Percentiles rank a stretch among this genome's conserved stretches.
phyloP scores from a whole-genome alignment of 2,329 filamentous ascomycete genomes.

The Penicillium nordicum region DNA sequence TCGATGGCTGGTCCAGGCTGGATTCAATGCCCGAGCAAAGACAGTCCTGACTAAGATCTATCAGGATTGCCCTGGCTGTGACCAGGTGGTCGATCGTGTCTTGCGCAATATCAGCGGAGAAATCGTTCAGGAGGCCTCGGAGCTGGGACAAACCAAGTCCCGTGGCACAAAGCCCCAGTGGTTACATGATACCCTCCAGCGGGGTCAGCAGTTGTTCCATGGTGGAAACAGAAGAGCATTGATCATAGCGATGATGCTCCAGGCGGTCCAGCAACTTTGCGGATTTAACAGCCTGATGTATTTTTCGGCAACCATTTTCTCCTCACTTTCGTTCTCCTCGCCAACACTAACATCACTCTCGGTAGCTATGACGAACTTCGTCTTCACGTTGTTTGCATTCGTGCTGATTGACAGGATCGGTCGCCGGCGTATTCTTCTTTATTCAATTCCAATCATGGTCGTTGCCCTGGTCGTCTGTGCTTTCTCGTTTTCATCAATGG shows the following conservation, averaged over 20 bases:
- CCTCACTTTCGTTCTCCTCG: constrained; percentile 70
- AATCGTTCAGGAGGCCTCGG: constrained; percentile 65
- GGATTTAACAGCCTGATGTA: constrained; percentile 94
- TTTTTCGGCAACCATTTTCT: constrained; percentile 79
- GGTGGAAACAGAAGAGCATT: constrained; percentile 64
- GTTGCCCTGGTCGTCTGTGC: constrained; percentile 68
- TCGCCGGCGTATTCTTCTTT: constrained; percentile 73
- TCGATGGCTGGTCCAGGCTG: constrained; percentile 75
- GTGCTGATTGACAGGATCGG: constrained; percentile 75
- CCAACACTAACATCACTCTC: constrained; percentile 77
- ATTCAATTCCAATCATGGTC: constrained; percentile 81
- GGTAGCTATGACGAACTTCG: constrained; percentile 78
- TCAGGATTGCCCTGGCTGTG: constrained; percentile 45
- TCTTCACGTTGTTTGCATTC: constrained; percentile 73
- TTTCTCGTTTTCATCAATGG: constrained; percentile 66
- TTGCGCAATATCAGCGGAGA: constrained; percentile 70
- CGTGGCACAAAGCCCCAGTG: constrained; percentile 19
- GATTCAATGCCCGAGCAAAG: constrained; percentile 59
- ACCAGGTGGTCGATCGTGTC: constrained; percentile 55
- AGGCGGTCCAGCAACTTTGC: constrained; percentile 83
- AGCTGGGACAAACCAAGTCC: constrained; percentile 22
- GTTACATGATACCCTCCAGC: constrained; percentile 27
- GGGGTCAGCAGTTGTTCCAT: constrained; percentile 32
- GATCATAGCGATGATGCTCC: constrained; percentile 79
- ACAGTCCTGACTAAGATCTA: constrained; percentile 64